These are phyloP conservation scores for Vitis hybrid DNA, from an alignment of 177 flowering plant genomes.

Conservation along the genomic window DNA sequence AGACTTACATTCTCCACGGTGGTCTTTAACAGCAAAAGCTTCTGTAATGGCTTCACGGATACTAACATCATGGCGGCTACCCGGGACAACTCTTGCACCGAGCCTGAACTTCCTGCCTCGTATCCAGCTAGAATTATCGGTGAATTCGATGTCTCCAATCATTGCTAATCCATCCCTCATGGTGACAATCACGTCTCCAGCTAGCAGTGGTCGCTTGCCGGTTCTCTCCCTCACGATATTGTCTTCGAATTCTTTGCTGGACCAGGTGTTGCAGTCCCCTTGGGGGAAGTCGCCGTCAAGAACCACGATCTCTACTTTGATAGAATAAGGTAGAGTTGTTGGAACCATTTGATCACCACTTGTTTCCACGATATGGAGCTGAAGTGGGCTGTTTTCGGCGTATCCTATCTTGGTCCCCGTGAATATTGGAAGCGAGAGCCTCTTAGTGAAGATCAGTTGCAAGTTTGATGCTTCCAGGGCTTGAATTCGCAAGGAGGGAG, in stretches of 20 bases:
- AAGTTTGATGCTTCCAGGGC: constrained; percentile 43
- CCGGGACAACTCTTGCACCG: constrained; percentile 56
- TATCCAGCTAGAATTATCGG: constrained; percentile 90
- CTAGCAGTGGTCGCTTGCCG: constrained; percentile 68
- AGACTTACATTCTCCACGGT: constrained; percentile 82
- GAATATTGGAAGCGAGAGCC: constrained; percentile 57
- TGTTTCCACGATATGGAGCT: constrained; percentile 41
- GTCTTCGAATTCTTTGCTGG: constrained; percentile 43
- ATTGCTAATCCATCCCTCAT: constrained; percentile 47
- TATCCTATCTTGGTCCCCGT: constrained; percentile 58
- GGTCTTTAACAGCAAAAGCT: constrained; percentile 70
- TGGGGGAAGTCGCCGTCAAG: constrained; percentile 66
- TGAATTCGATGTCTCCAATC: constrained; percentile 59
- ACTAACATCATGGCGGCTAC: constrained; percentile 28
- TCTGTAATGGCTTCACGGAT: constrained; percentile 67
- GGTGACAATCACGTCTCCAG: constrained; percentile 53
- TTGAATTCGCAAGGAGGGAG: constrained; percentile 50
- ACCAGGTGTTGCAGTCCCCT: constrained; percentile 44
- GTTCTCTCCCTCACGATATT: constrained; percentile 55
- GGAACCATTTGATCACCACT: constrained; percentile 16
- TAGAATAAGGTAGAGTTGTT: constrained; percentile 24
- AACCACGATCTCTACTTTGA: constrained; percentile 63
- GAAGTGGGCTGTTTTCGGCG: constrained; percentile 37
- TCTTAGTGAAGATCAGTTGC: constrained; percentile 43
- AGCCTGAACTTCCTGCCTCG: constrained; percentile 64